Conservation (phyloP, 805 yeast genomes). For the Lachancea cidri region DNA sequence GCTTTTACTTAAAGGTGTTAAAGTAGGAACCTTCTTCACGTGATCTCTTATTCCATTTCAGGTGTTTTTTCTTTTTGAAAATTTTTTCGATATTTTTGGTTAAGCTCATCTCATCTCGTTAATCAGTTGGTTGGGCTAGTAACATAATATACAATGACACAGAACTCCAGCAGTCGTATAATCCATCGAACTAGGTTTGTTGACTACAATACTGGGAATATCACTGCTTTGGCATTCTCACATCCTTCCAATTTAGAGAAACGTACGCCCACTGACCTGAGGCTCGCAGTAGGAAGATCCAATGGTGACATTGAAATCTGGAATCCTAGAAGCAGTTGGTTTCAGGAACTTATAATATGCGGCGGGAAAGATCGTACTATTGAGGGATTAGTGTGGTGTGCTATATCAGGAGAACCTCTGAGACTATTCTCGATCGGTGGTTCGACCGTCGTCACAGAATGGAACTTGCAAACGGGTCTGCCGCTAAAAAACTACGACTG, state of each 20-base stretch:
- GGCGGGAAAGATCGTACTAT: constrained; percentile 83
- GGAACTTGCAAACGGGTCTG: constrained; percentile 73
- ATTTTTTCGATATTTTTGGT: too few relatives aligned
- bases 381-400: constrained; percentile 84
- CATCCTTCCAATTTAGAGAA: constrained; percentile 43
- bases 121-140: not conserved
- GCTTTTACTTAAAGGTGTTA: too few relatives aligned
- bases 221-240: constrained; percentile 77
- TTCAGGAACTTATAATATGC: constrained; percentile 63
- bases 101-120: constrained; percentile 20
- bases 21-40: too few relatives aligned
- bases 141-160: too few relatives aligned
- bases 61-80: not conserved
- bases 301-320: constrained; percentile 96
- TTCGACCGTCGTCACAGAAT: constrained; percentile 83
- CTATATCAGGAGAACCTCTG: constrained; percentile 43
- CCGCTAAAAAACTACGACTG: constrained; percentile 78
- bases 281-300: constrained; percentile 87
- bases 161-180: not conserved
- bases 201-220: constrained; percentile 78
- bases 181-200: constrained; percentile 89
- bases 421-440: constrained; percentile 93
- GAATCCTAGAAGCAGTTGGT: constrained; percentile 83
- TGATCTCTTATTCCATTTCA: not conserved
- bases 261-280: constrained; percentile 47